phyloP scores from a whole-genome alignment of 2,329 filamentous ascomycete species.

The Huntiella abstrusa region DNA sequence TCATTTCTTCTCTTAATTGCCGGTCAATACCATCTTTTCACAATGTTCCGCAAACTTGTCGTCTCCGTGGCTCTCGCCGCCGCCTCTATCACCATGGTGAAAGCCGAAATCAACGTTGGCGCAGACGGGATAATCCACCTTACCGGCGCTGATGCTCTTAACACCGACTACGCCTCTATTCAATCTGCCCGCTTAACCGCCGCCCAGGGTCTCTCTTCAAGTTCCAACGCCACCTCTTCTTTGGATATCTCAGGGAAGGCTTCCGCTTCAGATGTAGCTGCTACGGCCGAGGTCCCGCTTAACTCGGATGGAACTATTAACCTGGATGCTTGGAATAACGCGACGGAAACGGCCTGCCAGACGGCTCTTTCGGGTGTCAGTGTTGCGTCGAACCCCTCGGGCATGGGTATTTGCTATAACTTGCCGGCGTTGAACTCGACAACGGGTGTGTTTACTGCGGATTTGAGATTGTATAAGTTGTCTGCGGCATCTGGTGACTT shows the following conservation, averaged over 20 bases:
- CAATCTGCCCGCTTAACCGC: constrained; percentile 5
- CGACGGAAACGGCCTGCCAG: constrained; percentile 40
- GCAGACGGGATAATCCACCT: constrained; percentile 7
- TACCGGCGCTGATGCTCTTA: constrained; percentile 9
- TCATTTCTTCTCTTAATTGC: not conserved
- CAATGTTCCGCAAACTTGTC: constrained; percentile 11
- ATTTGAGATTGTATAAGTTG: constrained; percentile 55
- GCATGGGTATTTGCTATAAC: constrained; percentile 70
- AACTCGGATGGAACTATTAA: constrained; percentile 29
- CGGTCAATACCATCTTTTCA: not conserved
- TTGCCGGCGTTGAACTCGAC: constrained; percentile 48
- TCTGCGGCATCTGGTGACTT: constrained; percentile 38
- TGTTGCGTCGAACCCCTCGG: constrained; percentile 50
- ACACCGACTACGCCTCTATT: constrained; percentile 10
- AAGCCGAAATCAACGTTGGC: constrained; percentile 2
- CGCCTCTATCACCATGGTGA: constrained; percentile 10
- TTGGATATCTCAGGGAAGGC: constrained; percentile 2
- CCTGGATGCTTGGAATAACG: constrained; percentile 34
- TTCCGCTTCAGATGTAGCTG: not conserved
- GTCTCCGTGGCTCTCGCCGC: constrained; percentile 9
- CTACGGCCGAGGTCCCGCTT: constrained; percentile 16
- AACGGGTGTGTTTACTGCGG: constrained; percentile 56
- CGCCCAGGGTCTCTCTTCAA: not conserved
- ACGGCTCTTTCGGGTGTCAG: constrained; percentile 34
- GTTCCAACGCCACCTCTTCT: not conserved